Conservation (phyloP, 129 eudicot species). For the Ambrosia artemisiifolia region DNA sequence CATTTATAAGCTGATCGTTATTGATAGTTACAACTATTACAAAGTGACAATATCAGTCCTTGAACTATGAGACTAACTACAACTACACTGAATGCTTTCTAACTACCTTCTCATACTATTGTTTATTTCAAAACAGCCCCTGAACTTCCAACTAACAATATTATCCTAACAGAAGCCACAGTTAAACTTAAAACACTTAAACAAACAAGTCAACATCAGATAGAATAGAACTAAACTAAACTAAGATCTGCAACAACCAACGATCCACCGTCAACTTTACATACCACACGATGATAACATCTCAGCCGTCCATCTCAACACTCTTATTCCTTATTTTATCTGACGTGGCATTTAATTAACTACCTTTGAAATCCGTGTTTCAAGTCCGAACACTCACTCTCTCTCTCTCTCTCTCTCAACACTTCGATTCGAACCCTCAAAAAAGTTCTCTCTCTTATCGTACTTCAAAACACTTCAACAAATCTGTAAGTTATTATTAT, state of each 20-base stretch:
- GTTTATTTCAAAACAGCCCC: too few species aligned
- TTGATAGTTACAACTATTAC: too few species aligned
- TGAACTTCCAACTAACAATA: too few species aligned
- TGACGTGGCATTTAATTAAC: slow-evolving; percentile 26
- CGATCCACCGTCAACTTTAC: slow-evolving; percentile 18
- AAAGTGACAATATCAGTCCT: too few species aligned
- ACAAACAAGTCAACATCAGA: slow-evolving; percentile 15
- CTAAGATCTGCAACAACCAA: background rate
- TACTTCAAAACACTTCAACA: slow-evolving; percentile 13
- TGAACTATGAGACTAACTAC: too few species aligned
- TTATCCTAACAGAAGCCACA: too few species aligned
- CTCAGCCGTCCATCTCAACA: slow-evolving; percentile 29
- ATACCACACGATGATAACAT: slow-evolving; percentile 6
- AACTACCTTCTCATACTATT: too few species aligned
- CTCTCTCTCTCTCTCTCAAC: background rate
- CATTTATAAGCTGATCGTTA: too few species aligned
- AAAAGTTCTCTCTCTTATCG: slow-evolving; percentile 14
- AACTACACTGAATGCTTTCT: too few species aligned
- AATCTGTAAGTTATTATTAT: slow-evolving; percentile 17
- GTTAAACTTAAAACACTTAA: background rate
- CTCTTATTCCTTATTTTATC: slow-evolving; percentile 12
- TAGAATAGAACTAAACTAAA: background rate
- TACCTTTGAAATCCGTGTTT: slow-evolving; percentile 31
- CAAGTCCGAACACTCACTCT: slow-evolving; percentile 32
- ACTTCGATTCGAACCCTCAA: background rate